Conservation (phyloP, 2,329 filamentous ascomycete species). For the Dothiorella sarmentorum region DNA sequence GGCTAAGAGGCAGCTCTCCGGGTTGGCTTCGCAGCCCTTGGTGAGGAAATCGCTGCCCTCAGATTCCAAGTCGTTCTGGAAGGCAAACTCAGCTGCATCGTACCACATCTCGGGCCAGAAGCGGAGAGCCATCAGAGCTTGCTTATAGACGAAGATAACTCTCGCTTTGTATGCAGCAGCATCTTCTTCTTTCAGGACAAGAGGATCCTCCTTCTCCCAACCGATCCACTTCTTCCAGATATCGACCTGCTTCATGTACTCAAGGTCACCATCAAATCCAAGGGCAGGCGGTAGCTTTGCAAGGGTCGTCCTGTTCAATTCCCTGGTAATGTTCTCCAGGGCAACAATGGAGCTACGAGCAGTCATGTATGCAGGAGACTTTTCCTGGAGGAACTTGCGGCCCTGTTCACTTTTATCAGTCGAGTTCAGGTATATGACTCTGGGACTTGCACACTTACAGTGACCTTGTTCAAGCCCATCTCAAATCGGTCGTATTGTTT, state of each 20-base stretch:
- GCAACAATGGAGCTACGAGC: slow-evolving; percentile 87
- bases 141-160: slow-evolving; percentile 86
- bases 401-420: slow-evolving; percentile 55
- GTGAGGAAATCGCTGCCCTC: slow-evolving; percentile 76
- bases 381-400: slow-evolving; percentile 90
- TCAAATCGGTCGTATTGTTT: slow-evolving; percentile 98
- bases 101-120: slow-evolving; percentile 98
- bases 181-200: slow-evolving; percentile 83
- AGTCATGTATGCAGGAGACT: slow-evolving; percentile 92
- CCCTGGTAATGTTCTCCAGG: slow-evolving; percentile 81
- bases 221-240: slow-evolving; percentile 92
- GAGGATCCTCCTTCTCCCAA: slow-evolving; percentile 91
- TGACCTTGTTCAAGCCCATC: slow-evolving; percentile 87
- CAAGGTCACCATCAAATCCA: slow-evolving; percentile 81
- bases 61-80: slow-evolving; percentile 67
- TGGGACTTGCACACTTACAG: slow-evolving; percentile 53
- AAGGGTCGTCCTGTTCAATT: slow-evolving; percentile 71
- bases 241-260: slow-evolving; percentile 79
- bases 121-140: slow-evolving; percentile 85
- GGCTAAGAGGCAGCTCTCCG: slow-evolving; percentile 85
- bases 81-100: slow-evolving; percentile 90
- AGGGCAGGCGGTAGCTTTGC: slow-evolving; percentile 77
- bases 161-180: slow-evolving; percentile 69
- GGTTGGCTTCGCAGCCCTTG: slow-evolving; percentile 83
- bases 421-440: neutral